Conservation (phyloP, 129 eudicot species). For the Ambrosia trifida region DNA sequence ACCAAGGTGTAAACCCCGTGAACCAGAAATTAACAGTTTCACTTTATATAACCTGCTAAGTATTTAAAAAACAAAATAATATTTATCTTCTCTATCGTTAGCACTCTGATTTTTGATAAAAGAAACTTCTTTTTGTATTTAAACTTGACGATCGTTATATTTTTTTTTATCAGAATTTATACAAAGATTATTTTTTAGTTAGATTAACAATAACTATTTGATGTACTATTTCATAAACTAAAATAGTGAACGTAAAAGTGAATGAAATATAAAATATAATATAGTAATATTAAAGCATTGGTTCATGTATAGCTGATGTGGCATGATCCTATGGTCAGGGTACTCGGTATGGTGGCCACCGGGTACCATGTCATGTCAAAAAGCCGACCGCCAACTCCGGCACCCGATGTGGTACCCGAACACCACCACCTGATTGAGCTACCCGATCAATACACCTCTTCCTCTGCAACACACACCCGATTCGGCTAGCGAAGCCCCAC, state of each 20-base stretch:
- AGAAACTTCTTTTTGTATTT: not conserved
- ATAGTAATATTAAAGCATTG: not conserved
- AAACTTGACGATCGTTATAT: not conserved
- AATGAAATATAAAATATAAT: no score
- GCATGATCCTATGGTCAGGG: slow-evolving; percentile 4
- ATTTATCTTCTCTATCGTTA: not conserved
- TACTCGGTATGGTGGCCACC: no score
- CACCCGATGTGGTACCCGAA: no score
- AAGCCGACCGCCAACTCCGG: no score
- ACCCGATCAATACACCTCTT: no score
- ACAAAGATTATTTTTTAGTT: not conserved
- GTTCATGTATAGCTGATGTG: not conserved
- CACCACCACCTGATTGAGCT: no score
- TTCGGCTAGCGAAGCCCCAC: no score
- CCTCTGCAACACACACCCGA: no score
- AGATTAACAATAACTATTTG: not conserved
- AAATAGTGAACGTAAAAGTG: not conserved
- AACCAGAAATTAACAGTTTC: not conserved
- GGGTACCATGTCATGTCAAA: no score
- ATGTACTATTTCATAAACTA: not conserved
- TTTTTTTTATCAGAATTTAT: not conserved
- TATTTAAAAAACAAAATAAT: not conserved
- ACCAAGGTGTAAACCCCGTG: not conserved
- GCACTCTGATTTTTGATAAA: not conserved
- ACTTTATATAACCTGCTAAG: not conserved